Base-by-base conservation (phyloP, 345 rosid species). In the Eucalyptus marginata region DNA sequence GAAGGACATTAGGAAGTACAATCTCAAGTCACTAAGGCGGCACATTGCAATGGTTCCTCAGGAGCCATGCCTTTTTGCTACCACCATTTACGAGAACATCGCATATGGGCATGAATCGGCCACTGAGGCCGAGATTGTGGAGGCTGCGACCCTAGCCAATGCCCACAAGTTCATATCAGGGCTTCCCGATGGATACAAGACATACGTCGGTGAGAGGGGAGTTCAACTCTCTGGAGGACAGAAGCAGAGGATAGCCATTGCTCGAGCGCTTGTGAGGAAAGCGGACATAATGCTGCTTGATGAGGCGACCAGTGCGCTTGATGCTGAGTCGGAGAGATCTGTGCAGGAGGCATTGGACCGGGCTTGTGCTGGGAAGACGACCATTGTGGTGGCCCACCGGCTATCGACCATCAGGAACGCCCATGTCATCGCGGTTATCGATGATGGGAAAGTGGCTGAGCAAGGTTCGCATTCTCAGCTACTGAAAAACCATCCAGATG, bases 161-260 rank as follows among this genome's bases (percentile, higher is more conserved):
- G 99, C 99, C 4, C 96, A 96, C 90, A 96, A 97, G 87, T 98
- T 98, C 93, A 89, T 98, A 86, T 98, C 99, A 18, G 88, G 94
- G 27, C 87, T 98, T 49, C 99, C 99, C 0, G 96, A 97, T 4
- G 99, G 98, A 13, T 98, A 97, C 93, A 95, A 94, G 76, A 98
- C 99, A 8, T 95, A 87, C 31, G 99, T 96, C 0, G 99, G 99
- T 27, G 99, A 97, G 92, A 92, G 98, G 88, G 99, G 99, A 11
- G 96, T 95, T 59, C 99, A 96, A 86, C 95, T 98, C 49, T 98
- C 99, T 0, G 99, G 99, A n/a, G 99, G 99, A 27, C 98, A 98
- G 90, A 98, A 97, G 92, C 99, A 98, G 90, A 95, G 98, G 89
- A 93, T 96, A 7, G 98, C 97, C 10, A 93, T 96, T 49, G 98